These are phyloP conservation scores for Blastocystis sp. DNA, from an alignment of 352 stramenopile species.

Conservation along the genomic window DNA sequence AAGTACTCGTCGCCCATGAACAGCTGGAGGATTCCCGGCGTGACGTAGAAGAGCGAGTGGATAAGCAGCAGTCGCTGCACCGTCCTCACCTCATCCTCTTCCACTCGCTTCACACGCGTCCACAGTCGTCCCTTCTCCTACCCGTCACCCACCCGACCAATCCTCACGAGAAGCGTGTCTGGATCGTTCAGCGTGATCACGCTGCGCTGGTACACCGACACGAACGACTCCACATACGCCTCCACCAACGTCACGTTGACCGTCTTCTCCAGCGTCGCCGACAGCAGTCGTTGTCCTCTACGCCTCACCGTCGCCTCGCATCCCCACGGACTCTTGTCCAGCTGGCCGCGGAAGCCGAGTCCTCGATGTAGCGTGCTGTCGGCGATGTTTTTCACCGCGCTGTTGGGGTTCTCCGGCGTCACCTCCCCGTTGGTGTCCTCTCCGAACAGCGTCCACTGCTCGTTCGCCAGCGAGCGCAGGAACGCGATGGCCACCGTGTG, in stretches of 20 bases:
- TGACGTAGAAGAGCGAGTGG: constrained; percentile 7
- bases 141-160: not conserved
- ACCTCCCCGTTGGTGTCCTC: constrained; percentile 6
- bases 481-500: not conserved
- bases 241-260: not conserved
- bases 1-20: constrained; percentile 49
- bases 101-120: not conserved
- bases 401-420: not conserved
- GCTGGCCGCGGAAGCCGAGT: not conserved
- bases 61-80: not conserved
- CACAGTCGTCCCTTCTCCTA: not conserved
- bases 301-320: not conserved
- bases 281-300: not conserved
- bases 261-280: not conserved
- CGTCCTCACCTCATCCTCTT: not conserved
- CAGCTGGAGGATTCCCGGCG: not conserved
- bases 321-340: not conserved
- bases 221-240: not conserved
- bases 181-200: not conserved
- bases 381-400: not conserved
- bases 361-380: not conserved
- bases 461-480: not conserved
- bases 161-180: not conserved
- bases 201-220: not conserved
- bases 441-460: not conserved